A percentile compares a stretch with the other conserved stretches of the same genome.
Conservation (phyloP, 176 grass and related monocot genomes). For the Musa schizocarpa region DNA sequence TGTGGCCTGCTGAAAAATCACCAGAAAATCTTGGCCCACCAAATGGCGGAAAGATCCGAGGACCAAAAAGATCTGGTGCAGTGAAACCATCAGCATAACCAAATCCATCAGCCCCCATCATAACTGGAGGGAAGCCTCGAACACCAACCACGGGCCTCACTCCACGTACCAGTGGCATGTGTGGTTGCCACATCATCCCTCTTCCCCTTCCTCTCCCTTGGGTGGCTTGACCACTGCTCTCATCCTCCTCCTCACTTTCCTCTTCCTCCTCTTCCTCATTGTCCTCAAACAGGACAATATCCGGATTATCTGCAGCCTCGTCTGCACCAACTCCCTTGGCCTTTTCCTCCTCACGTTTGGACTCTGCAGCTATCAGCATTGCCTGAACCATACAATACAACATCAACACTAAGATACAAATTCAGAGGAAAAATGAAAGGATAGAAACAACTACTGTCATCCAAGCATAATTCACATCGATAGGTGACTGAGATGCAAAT, state of each 20-base stretch:
- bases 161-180: constrained; percentile 52
- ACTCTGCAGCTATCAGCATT: constrained; percentile 70
- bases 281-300: constrained; percentile 84
- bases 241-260: constrained; percentile 90
- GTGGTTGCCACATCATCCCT: constrained; percentile 79
- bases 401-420: neutral
- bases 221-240: constrained; percentile 35
- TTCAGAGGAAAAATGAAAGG: neutral
- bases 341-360: constrained; percentile 86
- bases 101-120: constrained; percentile 74
- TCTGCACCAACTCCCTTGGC: constrained; percentile 68
- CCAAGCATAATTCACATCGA: neutral
- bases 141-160: constrained; percentile 45
- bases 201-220: constrained; percentile 69
- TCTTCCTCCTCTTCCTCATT: constrained; percentile 96
- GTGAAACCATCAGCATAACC: constrained; percentile 57
- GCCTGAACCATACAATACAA: constrained; percentile 33
- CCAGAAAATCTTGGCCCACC: constrained; percentile 65
- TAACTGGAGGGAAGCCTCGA: constrained; percentile 67
- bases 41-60: constrained; percentile 61
- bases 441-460: too few relatives aligned
- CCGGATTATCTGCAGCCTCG: constrained; percentile 64
- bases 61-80: constrained; percentile 67
- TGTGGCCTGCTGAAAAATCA: constrained; percentile 50
- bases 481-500: neutral